Evolutionary conservation across 345 rosid species (phyloP), one percentile per base, ranked within the genome.

Genomic region (Erodium maritimum): DNA sequence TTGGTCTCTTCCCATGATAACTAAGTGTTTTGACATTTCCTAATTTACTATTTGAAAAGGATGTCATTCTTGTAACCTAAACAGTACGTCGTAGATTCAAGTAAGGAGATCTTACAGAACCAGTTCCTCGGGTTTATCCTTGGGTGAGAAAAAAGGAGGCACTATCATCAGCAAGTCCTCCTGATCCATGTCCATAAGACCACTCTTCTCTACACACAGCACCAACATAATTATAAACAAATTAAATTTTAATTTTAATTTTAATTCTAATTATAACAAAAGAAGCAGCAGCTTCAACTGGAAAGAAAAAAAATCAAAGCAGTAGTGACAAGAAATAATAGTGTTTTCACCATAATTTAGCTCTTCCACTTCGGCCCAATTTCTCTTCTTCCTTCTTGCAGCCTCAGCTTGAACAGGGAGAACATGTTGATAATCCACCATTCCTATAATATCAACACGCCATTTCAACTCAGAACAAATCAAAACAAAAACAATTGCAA

Each of bases 401-500:
- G 63, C 69, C 55, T 85, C 82, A 3, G 94, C 90, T 50, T 91
- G 96, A 77, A 88, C 86, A 56, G 90, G 74, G 52, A 91, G 72
- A 54, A 91, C 96, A 79, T 88, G 96, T 76, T 91, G 98, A 67
- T 86, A 91, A 70, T 91, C 98, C 21, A 69, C 93, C 96, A 88
- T 88, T 59, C 98, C 97, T 91, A 69, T 2, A 54, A 21, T 11
- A 29, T 29, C 37, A 29, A 5, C 37, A 29, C 37, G 9, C 37
- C 37, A 29, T 29, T 29, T 29, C 37, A 29, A 29, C 9, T 29
- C 37, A 29, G 37, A 11, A 29, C 37, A 29, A 29, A 29, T 29
- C 37, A 53, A 76, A 64, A 51, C 19, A 52, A 60, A 60, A 9
- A 13, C 63, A 16, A 48, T 42, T 18, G 19, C 50, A 59, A 46